phyloP scores from a whole-genome alignment of 257 asterid genomes.

The Scutellaria barbata region DNA sequence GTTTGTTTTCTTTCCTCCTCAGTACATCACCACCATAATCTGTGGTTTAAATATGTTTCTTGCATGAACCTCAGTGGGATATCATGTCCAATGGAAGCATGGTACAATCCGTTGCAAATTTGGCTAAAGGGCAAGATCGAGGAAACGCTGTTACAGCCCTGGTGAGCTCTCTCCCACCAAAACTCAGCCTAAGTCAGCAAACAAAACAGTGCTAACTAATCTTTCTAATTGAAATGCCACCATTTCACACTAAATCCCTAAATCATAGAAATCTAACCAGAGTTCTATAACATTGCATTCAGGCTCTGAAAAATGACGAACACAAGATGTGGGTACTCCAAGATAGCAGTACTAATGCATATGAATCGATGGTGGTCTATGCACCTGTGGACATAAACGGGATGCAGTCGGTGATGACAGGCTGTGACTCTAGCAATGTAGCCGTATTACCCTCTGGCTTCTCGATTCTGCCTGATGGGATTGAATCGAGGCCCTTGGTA shows the following conservation, averaged over 20 bases:
- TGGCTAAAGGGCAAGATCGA: conserved; percentile 83
- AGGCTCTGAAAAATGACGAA: conserved; percentile 59
- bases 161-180: conserved; percentile 49
- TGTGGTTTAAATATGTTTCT: conserved; percentile 3
- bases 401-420: conserved; percentile 80
- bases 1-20: not conserved
- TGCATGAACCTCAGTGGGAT: conserved; percentile 69
- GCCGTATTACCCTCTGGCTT: conserved; percentile 80
- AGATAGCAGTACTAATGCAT: conserved; percentile 66
- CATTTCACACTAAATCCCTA: too few species aligned
- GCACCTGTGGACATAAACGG: conserved; percentile 72
- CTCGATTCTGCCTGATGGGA: conserved; percentile 75
- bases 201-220: too few species aligned
- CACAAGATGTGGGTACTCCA: conserved; percentile 72
- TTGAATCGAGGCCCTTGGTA: conserved; percentile 66
- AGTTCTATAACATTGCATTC: conserved; percentile 30
- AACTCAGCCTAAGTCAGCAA: not conserved
- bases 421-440: conserved; percentile 73
- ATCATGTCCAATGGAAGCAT: conserved; percentile 62
- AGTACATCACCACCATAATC: not conserved
- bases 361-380: conserved; percentile 69
- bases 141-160: conserved; percentile 74
- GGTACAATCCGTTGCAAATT: conserved; percentile 58
- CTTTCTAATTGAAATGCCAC: too few species aligned
- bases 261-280: conserved; percentile 5